Conservation (phyloP, 1,139 yeast genomes). For the Saccharomyces hybrid region DNA sequence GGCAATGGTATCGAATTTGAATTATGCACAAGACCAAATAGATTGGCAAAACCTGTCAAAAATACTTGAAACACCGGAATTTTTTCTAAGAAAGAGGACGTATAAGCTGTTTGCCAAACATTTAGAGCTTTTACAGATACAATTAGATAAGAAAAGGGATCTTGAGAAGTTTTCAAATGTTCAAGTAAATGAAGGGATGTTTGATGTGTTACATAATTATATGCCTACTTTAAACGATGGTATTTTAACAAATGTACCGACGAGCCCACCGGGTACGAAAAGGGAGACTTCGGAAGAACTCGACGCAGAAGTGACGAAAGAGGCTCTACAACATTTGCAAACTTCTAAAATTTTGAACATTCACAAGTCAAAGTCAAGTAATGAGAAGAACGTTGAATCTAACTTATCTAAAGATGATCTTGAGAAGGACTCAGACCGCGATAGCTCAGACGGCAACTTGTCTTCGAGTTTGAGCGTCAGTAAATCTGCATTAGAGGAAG, state of each 20-base stretch:
- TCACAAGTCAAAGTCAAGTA: conserved; percentile 6
- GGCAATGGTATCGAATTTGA: conserved; percentile 34
- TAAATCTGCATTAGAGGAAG: conserved; percentile 42
- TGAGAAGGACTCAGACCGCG: conserved; percentile 1
- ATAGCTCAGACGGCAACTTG: conserved; percentile 18
- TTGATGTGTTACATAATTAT: conserved; percentile 1
- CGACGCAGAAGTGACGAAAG: conserved; percentile 11
- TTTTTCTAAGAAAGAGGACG: conserved; percentile 26
- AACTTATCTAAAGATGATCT: conserved; percentile 2
- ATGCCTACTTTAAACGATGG: not conserved
- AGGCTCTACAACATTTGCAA: conserved; percentile 20
- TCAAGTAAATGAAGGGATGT: not conserved
- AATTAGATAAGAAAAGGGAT: conserved; percentile 18
- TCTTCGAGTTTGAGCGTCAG: conserved; percentile 35
- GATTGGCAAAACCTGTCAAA: conserved; percentile 33
- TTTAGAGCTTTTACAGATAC: conserved; percentile 21
- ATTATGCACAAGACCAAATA: conserved; percentile 32
- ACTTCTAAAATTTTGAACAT: conserved; percentile 22
- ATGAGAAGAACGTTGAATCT: conserved; percentile 5
- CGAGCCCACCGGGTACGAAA: not conserved
- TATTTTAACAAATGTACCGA: not conserved
- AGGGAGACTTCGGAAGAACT: not conserved
- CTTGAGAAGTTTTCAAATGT: not conserved
- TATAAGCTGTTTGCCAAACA: conserved; percentile 26
- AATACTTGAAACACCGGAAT: conserved; percentile 25